These are phyloP conservation scores for Metschnikowia shivogae DNA, from an alignment of 805 yeast species.

Conservation along the genomic window DNA sequence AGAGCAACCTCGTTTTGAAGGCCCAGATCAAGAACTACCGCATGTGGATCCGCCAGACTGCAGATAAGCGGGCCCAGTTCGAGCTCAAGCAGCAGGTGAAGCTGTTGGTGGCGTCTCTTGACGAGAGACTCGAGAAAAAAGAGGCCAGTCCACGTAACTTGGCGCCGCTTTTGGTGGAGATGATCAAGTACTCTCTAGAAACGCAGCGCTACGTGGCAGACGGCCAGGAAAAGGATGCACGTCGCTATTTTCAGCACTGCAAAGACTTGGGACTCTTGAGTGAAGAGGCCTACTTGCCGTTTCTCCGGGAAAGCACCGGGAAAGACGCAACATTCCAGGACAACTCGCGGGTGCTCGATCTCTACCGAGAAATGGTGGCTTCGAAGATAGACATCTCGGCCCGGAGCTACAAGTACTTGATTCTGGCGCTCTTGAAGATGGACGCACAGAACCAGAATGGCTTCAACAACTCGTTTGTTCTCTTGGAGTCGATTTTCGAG, in stretches of 20 bases:
- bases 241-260: slow-evolving; percentile 17
- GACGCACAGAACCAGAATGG: slow-evolving; percentile 22
- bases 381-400: slow-evolving; percentile 23
- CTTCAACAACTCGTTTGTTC: slow-evolving; percentile 27
- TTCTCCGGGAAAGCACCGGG: slow-evolving; percentile 21
- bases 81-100: slow-evolving; percentile 10
- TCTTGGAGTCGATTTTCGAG: slow-evolving; percentile 29
- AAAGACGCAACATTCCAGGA: slow-evolving; percentile 16
- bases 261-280: slow-evolving; percentile 15
- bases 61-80: slow-evolving; percentile 7
- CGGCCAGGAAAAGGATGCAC: slow-evolving; percentile 17
- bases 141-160: slow-evolving; percentile 8
- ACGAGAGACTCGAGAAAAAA: slow-evolving; percentile 5
- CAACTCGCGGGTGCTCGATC: slow-evolving; percentile 23
- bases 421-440: slow-evolving; percentile 27
- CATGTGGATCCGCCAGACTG: slow-evolving; percentile 23
- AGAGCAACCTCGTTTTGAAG: slow-evolving; percentile 23
- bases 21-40: slow-evolving; percentile 29
- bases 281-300: slow-evolving; percentile 30
- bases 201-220: slow-evolving; percentile 5
- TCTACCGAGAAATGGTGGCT: slow-evolving; percentile 34
- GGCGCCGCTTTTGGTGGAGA: slow-evolving; percentile 22
- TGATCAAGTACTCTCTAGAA: slow-evolving; percentile 22
- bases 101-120: slow-evolving; percentile 11
- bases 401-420: slow-evolving; percentile 28